These are phyloP conservation scores for Proliferodiscus dingleyae DNA, from an alignment of 2,329 filamentous ascomycete species.

Conservation along the genomic window DNA sequence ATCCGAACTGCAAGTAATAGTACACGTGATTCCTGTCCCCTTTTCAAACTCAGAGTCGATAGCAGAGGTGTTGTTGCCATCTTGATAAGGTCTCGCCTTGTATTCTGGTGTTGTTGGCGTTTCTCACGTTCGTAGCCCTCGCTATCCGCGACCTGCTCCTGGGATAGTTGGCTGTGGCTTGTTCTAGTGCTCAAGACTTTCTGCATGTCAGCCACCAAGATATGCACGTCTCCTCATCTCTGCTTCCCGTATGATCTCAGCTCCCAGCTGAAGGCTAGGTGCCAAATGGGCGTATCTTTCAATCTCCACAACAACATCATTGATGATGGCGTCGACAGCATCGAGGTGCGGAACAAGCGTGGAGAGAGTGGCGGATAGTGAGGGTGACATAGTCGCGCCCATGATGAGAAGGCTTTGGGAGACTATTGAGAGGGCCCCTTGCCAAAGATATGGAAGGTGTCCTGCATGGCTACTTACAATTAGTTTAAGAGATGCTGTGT, in stretches of 20 bases:
- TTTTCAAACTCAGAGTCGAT: no score
- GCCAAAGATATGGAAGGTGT: slow-evolving; percentile 82
- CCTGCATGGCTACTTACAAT: slow-evolving; percentile 60
- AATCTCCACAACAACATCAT: slow-evolving; percentile 70
- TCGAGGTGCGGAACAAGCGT: slow-evolving; percentile 52
- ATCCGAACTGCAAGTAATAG: no score
- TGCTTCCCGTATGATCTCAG: slow-evolving; percentile 76
- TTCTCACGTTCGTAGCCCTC: no score
- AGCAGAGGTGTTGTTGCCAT: no score
- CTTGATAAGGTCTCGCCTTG: no score
- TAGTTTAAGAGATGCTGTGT: slow-evolving; percentile 6
- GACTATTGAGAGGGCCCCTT: slow-evolving; percentile 77
- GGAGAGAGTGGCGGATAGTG: slow-evolving; percentile 59
- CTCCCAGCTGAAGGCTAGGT: slow-evolving; percentile 69
- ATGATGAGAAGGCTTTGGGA: slow-evolving; percentile 78
- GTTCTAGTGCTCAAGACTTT: no score
- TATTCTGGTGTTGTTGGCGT: no score
- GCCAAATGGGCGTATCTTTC: slow-evolving; percentile 70
- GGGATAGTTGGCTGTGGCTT: no score
- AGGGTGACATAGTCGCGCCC: slow-evolving; percentile 77
- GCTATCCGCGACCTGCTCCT: no score
- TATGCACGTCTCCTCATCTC: slow-evolving; percentile 63
- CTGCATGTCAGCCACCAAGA: slow-evolving; percentile 38
- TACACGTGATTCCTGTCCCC: no score
- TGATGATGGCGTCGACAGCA: slow-evolving; percentile 70